phyloP scores from a whole-genome alignment of 2,329 filamentous ascomycete species.

The Trichoderma oligosporum region DNA sequence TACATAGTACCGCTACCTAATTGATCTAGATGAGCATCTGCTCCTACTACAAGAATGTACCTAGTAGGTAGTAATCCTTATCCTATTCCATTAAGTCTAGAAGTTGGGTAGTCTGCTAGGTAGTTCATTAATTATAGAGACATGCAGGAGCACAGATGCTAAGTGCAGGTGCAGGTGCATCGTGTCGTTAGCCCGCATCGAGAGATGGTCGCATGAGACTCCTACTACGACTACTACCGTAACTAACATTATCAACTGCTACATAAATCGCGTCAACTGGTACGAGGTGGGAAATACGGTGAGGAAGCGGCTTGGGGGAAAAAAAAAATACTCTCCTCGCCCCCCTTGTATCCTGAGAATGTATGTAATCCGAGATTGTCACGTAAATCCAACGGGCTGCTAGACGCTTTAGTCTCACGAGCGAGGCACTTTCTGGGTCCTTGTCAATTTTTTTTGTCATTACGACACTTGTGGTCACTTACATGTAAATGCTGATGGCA shows the following conservation, averaged over 20 bases:
- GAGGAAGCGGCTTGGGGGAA: neutral
- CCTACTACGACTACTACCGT: neutral
- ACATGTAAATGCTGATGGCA: no score
- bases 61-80: no score
- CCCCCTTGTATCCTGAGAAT: constrained; percentile 4
- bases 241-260: no score
- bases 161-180: neutral
- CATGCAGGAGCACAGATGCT: no score
- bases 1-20: no score
- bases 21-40: no score
- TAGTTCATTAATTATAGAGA: no score
- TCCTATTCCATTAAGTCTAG: no score
- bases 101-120: no score
- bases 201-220: constrained; percentile 8
- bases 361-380: neutral
- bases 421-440: neutral
- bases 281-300: constrained; percentile 1
- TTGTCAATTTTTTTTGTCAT: neutral
- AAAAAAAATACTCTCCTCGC: neutral
- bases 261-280: neutral
- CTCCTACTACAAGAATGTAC: no score
- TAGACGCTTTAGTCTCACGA: neutral
- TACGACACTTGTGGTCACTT: no score
- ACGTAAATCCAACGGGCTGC: neutral
- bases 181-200: constrained; percentile 7